phyloP scores from a whole-genome alignment of 2,329 filamentous ascomycete genomes.

The Lasiodiplodia gonubiensis region DNA sequence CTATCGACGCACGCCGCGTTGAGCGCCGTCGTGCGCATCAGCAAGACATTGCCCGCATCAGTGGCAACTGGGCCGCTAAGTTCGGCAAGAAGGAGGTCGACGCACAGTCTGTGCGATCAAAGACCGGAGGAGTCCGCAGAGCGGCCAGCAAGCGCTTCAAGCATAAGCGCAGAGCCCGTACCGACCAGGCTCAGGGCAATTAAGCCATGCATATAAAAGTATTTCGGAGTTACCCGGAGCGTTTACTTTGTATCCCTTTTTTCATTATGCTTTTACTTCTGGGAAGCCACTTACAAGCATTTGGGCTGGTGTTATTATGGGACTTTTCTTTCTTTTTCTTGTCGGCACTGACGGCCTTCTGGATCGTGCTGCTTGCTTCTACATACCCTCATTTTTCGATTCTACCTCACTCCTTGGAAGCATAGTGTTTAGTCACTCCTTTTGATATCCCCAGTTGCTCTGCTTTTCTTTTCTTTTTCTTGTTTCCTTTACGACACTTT shows the following conservation, averaged over 20 bases:
- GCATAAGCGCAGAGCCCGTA: constrained; percentile 21
- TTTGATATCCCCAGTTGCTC: constrained; percentile 14
- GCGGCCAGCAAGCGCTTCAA: constrained; percentile 26
- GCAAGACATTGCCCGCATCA: constrained; percentile 30
- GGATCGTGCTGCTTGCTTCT: constrained; percentile 8
- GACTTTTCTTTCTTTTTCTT: not conserved
- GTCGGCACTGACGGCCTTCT: constrained; percentile 13
- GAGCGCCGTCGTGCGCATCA: constrained; percentile 55
- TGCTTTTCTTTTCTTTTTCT: not conserved
- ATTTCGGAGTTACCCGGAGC: constrained; percentile 14
- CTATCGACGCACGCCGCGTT: constrained; percentile 76
- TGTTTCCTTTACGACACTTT: constrained; percentile 4
- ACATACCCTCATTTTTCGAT: constrained; percentile 26
- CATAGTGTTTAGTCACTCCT: constrained; percentile 21
- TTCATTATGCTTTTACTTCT: constrained; percentile 12
- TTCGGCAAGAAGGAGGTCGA: constrained; percentile 15
- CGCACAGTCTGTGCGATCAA: constrained; percentile 11
- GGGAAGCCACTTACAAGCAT: constrained; percentile 21
- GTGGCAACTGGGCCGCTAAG: constrained; percentile 23
- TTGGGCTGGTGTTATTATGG: constrained; percentile 16
- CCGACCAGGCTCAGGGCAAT: constrained; percentile 23
- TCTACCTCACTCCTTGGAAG: constrained; percentile 13
- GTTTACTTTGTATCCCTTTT: not conserved
- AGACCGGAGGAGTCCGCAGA: constrained; percentile 15
- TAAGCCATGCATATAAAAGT: constrained; percentile 10